phyloP scores from a whole-genome alignment of 75 land plant genomes.

The Pinus albicaulis region DNA sequence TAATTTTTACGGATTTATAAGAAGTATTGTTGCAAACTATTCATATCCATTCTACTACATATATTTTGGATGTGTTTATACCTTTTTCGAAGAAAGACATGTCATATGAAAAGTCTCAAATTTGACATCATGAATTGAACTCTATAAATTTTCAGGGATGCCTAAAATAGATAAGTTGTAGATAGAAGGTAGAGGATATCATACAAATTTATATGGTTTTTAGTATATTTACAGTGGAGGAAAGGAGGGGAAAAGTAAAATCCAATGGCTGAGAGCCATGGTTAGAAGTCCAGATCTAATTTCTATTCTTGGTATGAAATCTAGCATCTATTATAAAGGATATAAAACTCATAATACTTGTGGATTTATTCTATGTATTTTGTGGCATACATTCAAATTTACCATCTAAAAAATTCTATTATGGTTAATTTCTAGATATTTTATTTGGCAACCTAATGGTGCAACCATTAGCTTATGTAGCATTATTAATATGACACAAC shows the following conservation, averaged over 20 bases:
- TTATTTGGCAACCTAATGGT: background rate
- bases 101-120: background rate
- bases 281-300: constrained; percentile 99
- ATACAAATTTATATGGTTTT: constrained; percentile 94
- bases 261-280: constrained; percentile 98
- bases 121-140: background rate
- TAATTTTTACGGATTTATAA: background rate
- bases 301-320: constrained; percentile 74
- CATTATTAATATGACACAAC: background rate
- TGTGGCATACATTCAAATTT: background rate
- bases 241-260: constrained; percentile 90
- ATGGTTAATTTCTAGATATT: background rate
- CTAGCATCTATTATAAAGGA: background rate
- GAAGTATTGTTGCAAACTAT: background rate
- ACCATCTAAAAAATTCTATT: background rate
- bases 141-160: constrained; percentile 42
- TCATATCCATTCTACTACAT: background rate
- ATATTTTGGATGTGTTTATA: background rate
- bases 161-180: constrained; percentile 87
- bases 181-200: constrained; percentile 96
- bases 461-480: background rate
- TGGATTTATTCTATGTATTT: background rate
- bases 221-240: constrained; percentile 91
- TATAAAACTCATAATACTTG: background rate
- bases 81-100: background rate